Evolutionary conservation across 805 yeast genomes (phyloP).

Genomic region (Lipomyces yamadae): DNA sequence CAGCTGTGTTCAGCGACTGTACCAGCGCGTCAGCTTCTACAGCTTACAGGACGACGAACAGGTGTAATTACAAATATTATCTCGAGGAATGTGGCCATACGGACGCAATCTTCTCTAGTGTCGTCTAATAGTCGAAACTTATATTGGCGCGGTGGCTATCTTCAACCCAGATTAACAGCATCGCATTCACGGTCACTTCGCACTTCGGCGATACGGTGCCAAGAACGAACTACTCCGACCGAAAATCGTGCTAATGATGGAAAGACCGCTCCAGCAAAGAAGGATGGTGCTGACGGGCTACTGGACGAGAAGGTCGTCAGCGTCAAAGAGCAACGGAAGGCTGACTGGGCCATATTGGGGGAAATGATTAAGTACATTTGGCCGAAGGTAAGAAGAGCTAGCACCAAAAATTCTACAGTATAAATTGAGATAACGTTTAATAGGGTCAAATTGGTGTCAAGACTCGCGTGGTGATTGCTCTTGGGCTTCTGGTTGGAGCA

Average conservation of each 20-base stretch:
- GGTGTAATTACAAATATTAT: neutral
- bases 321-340: conserved; percentile 28
- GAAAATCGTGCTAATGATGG: neutral
- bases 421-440: neutral
- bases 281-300: conserved; percentile 12
- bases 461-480: conserved; percentile 74
- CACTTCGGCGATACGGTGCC: neutral
- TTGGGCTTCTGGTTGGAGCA: conserved; percentile 73
- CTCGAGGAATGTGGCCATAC: neutral
- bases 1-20: neutral
- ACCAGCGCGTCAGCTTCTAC: neutral
- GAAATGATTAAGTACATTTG: conserved; percentile 73
- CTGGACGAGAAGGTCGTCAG: conserved; percentile 28
- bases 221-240: neutral
- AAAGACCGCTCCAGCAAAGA: neutral
- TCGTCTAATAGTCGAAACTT: neutral
- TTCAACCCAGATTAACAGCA: neutral
- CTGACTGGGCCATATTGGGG: conserved; percentile 54
- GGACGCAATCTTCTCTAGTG: neutral
- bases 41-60: neutral
- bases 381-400: conserved; percentile 56
- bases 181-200: neutral
- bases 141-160: neutral
- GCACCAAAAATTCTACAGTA: neutral
- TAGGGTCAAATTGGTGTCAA: conserved; percentile 65